These are phyloP conservation scores for Epichloe sp. DNA, from an alignment of 2,329 filamentous ascomycete species.

Conservation along the genomic window DNA sequence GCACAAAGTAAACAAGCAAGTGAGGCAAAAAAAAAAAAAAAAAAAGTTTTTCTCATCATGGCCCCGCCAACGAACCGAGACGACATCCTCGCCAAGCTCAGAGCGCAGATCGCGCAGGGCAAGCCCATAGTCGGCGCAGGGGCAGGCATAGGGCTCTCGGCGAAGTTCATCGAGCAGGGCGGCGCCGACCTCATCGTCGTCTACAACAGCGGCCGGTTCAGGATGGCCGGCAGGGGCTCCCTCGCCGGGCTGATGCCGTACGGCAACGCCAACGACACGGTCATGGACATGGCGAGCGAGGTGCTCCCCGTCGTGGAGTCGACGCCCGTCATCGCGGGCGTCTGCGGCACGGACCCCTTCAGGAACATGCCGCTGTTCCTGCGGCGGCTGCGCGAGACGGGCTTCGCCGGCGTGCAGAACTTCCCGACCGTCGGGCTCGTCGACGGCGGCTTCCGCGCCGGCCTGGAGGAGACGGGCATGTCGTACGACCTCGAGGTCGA, in stretches of 20 bases:
- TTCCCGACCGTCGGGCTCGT: constrained; percentile 62
- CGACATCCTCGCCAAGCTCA: constrained; percentile 42
- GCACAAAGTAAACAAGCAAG: too few species aligned
- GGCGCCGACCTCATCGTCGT: constrained; percentile 58
- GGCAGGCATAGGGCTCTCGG: constrained; percentile 56
- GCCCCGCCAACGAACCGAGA: constrained; percentile 41
- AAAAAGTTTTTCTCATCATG: constrained; percentile 23
- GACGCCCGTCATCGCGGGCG: constrained; percentile 55
- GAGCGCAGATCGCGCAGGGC: constrained; percentile 38
- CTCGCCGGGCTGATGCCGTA: constrained; percentile 60
- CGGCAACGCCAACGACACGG: constrained; percentile 56
- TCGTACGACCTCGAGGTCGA: constrained; percentile 53
- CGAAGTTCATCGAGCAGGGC: constrained; percentile 56
- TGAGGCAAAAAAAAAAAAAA: too few species aligned
- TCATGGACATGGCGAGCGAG: constrained; percentile 56
- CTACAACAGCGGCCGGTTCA: constrained; percentile 59
- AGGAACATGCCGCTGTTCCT: constrained; percentile 48
- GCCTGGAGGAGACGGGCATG: constrained; percentile 62
- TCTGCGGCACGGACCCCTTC: constrained; percentile 60
- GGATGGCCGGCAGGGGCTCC: constrained; percentile 59
- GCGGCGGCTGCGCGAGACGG: constrained; percentile 43
- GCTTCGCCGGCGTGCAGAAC: constrained; percentile 59
- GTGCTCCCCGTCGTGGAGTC: constrained; percentile 50
- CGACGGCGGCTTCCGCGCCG: constrained; percentile 52
- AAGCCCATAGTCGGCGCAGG: constrained; percentile 55